A percentile compares a stretch with the other conserved stretches of the same genome.
Conservation (phyloP, 2,329 filamentous ascomycete species). For the Eutypella sp. region DNA sequence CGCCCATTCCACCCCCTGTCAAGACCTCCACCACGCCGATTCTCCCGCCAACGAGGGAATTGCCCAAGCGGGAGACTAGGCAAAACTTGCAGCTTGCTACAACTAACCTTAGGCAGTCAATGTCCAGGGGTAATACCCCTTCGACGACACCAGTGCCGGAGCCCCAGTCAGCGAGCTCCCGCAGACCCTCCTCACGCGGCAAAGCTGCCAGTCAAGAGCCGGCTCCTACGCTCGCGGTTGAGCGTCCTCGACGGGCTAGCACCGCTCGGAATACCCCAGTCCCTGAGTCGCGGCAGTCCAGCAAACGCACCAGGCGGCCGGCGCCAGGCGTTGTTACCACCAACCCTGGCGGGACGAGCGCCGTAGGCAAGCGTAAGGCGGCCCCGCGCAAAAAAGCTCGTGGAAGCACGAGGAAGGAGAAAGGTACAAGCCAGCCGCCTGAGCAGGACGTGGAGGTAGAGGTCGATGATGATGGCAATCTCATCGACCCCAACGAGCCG, state of each 20-base stretch:
- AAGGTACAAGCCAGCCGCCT: slow-evolving; percentile 34
- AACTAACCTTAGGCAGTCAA: slow-evolving; percentile 23
- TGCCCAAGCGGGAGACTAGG: slow-evolving; percentile 41
- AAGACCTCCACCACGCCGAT: slow-evolving; percentile 34
- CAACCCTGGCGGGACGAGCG: slow-evolving; percentile 57
- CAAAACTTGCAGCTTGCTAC: slow-evolving; percentile 33
- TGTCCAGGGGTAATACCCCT: slow-evolving; percentile 24
- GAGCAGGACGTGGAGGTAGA: slow-evolving; percentile 51
- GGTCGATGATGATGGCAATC: slow-evolving; percentile 62
- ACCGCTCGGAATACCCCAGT: slow-evolving; percentile 54
- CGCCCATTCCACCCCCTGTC: slow-evolving; percentile 33
- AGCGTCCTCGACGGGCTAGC: slow-evolving; percentile 51
- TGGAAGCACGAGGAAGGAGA: slow-evolving; percentile 41
- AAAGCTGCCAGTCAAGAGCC: slow-evolving; percentile 49
- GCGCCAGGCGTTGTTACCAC: slow-evolving; percentile 68
- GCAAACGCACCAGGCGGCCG: slow-evolving; percentile 61
- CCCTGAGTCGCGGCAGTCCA: slow-evolving; percentile 39
- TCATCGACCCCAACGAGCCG: slow-evolving; percentile 70
- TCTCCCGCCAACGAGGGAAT: slow-evolving; percentile 28
- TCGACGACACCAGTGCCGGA: slow-evolving; percentile 35
- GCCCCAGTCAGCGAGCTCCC: slow-evolving; percentile 23
- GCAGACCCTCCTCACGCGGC: slow-evolving; percentile 48
- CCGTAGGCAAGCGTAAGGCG: slow-evolving; percentile 66
- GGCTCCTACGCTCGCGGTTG: slow-evolving; percentile 42
- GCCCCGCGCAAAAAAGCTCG: slow-evolving; percentile 62